These are phyloP conservation scores for Lipomyces sp. DNA, from an alignment of 805 yeast genomes.

Conservation along the genomic window DNA sequence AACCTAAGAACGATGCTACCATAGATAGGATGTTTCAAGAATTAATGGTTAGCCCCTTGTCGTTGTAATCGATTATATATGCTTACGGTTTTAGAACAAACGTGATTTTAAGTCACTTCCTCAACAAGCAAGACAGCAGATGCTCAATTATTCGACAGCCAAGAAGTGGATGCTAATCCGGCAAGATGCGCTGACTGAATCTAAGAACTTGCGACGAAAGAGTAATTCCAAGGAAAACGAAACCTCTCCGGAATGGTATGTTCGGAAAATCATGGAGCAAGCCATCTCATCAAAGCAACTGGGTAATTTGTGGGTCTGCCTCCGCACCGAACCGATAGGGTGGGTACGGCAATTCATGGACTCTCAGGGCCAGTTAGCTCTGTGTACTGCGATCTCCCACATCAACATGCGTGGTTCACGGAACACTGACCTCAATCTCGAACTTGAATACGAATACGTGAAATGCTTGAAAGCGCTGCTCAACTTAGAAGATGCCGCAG, in stretches of 20 bases:
- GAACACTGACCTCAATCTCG: constrained; percentile 54
- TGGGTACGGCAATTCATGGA: constrained; percentile 84
- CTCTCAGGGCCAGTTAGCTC: constrained; percentile 78
- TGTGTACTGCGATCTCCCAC: constrained; percentile 68
- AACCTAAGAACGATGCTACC: constrained; percentile 67
- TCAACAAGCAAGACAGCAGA: constrained; percentile 71
- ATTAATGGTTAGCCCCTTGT: constrained; percentile 58
- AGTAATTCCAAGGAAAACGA: constrained; percentile 39
- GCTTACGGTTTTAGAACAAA: constrained; percentile 38
- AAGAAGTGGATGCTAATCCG: constrained; percentile 91
- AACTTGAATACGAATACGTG: constrained; percentile 74
- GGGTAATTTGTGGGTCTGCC: constrained; percentile 85
- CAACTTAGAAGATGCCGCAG: constrained; percentile 64
- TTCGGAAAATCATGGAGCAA: constrained; percentile 72
- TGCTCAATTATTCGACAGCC: constrained; percentile 72
- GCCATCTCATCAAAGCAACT: constrained; percentile 70
- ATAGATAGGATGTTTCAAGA: constrained; percentile 77
- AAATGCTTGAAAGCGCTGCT: constrained; percentile 77
- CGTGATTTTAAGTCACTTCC: constrained; percentile 78
- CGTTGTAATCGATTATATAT: neutral
- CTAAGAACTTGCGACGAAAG: constrained; percentile 56
- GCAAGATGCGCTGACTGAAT: constrained; percentile 82
- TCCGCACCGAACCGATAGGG: constrained; percentile 82
- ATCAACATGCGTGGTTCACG: constrained; percentile 48
- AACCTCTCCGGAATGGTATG: constrained; percentile 73